These are phyloP conservation scores for Penicillium concentricum DNA, from an alignment of 2,329 filamentous ascomycete genomes.

Conservation along the genomic window DNA sequence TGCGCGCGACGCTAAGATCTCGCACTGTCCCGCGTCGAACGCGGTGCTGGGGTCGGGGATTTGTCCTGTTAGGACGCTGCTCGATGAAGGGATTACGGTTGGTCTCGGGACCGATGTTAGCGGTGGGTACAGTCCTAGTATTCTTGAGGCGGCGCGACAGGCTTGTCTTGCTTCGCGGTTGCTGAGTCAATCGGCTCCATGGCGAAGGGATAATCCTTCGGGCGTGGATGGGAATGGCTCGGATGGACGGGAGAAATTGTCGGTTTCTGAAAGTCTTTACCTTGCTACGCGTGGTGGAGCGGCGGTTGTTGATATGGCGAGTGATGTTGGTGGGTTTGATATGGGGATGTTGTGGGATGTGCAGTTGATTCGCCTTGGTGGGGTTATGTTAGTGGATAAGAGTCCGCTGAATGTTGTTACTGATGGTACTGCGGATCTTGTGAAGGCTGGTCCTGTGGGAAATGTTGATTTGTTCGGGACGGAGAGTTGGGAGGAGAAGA, in stretches of 20 bases:
- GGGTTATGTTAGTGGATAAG: conserved; percentile 30
- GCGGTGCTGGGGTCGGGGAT: conserved; percentile 76
- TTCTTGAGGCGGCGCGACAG: conserved; percentile 80
- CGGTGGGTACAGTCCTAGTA: conserved; percentile 78
- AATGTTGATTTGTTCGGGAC: conserved; percentile 87
- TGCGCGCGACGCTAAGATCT: conserved; percentile 62
- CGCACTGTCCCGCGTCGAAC: conserved; percentile 82
- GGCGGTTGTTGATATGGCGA: conserved; percentile 70
- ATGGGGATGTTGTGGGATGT: conserved; percentile 89
- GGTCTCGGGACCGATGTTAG: conserved; percentile 89
- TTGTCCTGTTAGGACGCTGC: conserved; percentile 70
- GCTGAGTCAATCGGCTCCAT: conserved; percentile 52
- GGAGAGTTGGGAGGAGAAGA: conserved; percentile 80
- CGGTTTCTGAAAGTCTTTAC: conserved; percentile 82
- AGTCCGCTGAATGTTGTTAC: conserved; percentile 12
- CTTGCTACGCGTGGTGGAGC: conserved; percentile 88
- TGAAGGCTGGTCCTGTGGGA: conserved; percentile 51
- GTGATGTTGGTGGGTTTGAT: conserved; percentile 75
- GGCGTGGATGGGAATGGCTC: conserved; percentile 30
- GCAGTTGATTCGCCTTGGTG: conserved; percentile 70
- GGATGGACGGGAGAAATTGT: conserved; percentile 61
- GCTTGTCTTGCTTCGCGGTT: conserved; percentile 74
- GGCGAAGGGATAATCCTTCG: conserved; percentile 7
- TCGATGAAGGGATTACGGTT: conserved; percentile 72
- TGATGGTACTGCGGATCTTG: conserved; percentile 13